These are phyloP conservation scores for Tephrocybe sp. DNA, from an alignment of 768 basidiomycete species.

Conservation along the genomic window DNA sequence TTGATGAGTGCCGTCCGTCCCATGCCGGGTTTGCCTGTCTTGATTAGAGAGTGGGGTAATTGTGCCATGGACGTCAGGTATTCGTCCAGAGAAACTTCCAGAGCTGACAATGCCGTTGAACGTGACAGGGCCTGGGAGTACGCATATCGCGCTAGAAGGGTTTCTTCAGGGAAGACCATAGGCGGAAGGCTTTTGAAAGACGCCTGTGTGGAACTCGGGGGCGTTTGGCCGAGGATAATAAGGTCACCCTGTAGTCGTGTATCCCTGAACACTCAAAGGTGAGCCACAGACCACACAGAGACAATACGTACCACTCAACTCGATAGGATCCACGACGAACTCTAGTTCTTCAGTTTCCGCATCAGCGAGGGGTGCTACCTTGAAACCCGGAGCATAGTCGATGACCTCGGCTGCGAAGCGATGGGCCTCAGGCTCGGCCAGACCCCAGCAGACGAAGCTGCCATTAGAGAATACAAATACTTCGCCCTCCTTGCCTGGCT, in stretches of 20 bases:
- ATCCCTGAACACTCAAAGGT: constrained; percentile 43
- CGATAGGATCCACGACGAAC: constrained; percentile 87
- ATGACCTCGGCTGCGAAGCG: constrained; percentile 68
- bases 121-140: constrained; percentile 90
- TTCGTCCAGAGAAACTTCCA: constrained; percentile 82
- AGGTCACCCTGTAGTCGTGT: constrained; percentile 91
- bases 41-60: constrained; percentile 72
- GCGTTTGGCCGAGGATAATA: constrained; percentile 79
- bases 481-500: constrained; percentile 65
- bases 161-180: constrained; percentile 64
- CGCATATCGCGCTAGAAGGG: constrained; percentile 84
- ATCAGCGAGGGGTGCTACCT: constrained; percentile 64
- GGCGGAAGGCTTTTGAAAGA: constrained; percentile 45
- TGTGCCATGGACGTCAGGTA: constrained; percentile 83
- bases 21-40: constrained; percentile 84
- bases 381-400: constrained; percentile 48
- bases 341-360: constrained; percentile 90
- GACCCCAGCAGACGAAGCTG: constrained; percentile 89
- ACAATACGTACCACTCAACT: constrained; percentile 61
- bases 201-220: constrained; percentile 53
- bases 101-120: constrained; percentile 81
- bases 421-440: constrained; percentile 72
- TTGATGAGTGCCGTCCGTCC: constrained; percentile 81
- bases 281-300: constrained; percentile 4
- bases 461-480: constrained; percentile 89